Conservation (phyloP, 257 asterid genomes). For the Nicotiana sylvestris region DNA sequence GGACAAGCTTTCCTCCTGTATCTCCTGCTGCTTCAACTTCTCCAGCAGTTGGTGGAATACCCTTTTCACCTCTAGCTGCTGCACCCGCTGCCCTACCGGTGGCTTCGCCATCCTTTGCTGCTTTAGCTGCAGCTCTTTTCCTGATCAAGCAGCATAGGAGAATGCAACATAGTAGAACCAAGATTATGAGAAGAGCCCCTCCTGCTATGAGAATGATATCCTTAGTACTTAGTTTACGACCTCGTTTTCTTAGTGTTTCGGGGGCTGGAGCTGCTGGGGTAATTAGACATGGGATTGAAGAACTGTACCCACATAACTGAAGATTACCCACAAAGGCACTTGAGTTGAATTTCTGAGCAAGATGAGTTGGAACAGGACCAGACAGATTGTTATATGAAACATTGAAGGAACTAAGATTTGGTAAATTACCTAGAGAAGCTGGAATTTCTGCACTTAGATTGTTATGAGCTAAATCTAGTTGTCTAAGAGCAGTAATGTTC, state of each 20-base stretch:
- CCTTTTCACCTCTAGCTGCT: conserved; percentile 32
- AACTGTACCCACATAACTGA: conserved; percentile 68
- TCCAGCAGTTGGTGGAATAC: conserved; percentile 32
- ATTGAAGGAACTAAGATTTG: conserved; percentile 56
- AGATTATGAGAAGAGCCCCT: conserved; percentile 57
- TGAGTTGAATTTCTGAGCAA: conserved; percentile 56
- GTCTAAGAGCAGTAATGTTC: conserved; percentile 46
- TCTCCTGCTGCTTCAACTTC: conserved; percentile 60
- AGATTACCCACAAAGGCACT: conserved; percentile 70
- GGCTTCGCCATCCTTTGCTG: conserved; percentile 25
- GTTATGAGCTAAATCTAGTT: conserved; percentile 62
- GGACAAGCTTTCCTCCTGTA: conserved; percentile 90
- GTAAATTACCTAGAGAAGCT: conserved; percentile 46
- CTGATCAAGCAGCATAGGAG: conserved; percentile 57
- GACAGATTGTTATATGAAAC: conserved; percentile 80
- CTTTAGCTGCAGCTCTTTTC: conserved; percentile 44
- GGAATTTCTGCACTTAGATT: conserved; percentile 69
- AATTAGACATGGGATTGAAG: conserved; percentile 49
- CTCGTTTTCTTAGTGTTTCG: conserved; percentile 19
- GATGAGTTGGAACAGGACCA: conserved; percentile 60
- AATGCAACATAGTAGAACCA: conserved; percentile 56
- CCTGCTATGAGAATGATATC: conserved; percentile 75
- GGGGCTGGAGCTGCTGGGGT: conserved; percentile 26
- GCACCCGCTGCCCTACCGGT: conserved; percentile 3
- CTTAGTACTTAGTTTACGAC: conserved; percentile 48